Evolutionary conservation across 1,139 yeast species (phyloP).

Genomic region (Saccharomyces hybrid): DNA sequence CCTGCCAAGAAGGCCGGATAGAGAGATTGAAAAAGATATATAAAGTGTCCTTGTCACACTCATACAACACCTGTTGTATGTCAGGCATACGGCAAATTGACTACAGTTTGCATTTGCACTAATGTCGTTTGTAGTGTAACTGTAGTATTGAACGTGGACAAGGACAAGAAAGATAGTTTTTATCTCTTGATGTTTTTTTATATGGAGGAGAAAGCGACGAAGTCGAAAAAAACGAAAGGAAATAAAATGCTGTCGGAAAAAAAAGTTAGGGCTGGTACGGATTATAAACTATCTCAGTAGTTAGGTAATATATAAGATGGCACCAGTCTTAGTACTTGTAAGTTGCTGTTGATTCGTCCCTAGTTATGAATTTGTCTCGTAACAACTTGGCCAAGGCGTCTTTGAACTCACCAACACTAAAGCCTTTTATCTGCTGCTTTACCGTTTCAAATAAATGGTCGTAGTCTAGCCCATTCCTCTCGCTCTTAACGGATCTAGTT

Average conservation of each 20-base stretch:
- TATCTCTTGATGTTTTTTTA: background rate
- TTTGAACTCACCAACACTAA: constrained; percentile 29
- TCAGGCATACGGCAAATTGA: background rate
- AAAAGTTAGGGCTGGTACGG: background rate
- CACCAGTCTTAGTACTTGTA: background rate
- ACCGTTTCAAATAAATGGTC: constrained; percentile 12
- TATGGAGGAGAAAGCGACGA: background rate
- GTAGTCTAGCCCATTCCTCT: constrained; percentile 8
- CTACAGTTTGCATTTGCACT: background rate
- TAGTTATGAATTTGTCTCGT: constrained; percentile 11
- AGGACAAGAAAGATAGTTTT: background rate
- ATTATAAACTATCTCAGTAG: background rate
- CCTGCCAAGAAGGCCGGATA: background rate
- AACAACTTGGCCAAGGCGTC: constrained; percentile 19
- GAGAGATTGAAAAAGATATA: background rate
- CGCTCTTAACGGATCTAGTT: constrained; percentile 21
- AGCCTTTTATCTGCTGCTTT: constrained; percentile 15
- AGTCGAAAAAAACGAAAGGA: background rate
- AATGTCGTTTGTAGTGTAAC: background rate
- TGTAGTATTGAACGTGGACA: too few species aligned
- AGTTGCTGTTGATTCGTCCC: background rate
- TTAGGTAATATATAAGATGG: background rate
- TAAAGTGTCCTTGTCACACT: background rate
- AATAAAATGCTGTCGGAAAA: background rate
- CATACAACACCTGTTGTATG: constrained; percentile 1